A percentile compares a stretch with the other conserved stretches of the same genome.
Evolutionary conservation across 805 yeast genomes (phyloP).

Genomic region (Dipodascus geniculatus): DNA sequence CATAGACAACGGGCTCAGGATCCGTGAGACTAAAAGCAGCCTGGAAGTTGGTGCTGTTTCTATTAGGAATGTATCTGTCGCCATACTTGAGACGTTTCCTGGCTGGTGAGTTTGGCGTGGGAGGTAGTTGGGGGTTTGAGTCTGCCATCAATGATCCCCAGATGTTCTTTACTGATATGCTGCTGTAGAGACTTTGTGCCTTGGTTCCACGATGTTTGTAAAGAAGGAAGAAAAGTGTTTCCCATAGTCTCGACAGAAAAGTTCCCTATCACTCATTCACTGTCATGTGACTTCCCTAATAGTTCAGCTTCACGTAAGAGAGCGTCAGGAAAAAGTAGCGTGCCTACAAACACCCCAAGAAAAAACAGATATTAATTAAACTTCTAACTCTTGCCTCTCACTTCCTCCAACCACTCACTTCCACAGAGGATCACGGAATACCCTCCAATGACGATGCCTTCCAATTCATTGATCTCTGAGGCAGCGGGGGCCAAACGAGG

Average conservation of each 20-base stretch:
- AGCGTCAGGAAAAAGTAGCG: neutral
- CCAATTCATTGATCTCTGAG: neutral
- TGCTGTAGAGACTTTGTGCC: neutral
- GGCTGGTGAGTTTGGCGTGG: constrained; percentile 5
- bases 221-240: neutral
- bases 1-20: constrained; percentile 26
- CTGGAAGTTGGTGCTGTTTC: constrained; percentile 78
- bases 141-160: neutral
- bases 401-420: too few species aligned
- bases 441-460: neutral
- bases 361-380: too few species aligned
- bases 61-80: constrained; percentile 78
- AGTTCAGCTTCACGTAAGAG: neutral
- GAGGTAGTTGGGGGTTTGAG: neutral
- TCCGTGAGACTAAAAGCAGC: constrained; percentile 57
- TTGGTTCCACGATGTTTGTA: neutral
- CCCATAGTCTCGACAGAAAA: neutral
- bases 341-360: neutral
- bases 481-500: neutral
- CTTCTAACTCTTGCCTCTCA: neutral
- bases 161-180: neutral
- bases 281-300: neutral
- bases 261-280: neutral
- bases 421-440: too few species aligned
- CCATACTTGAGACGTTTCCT: constrained; percentile 41